Base-by-base conservation (phyloP, 2,329 filamentous ascomycete species). In the Calonectria pauciramosa region DNA sequence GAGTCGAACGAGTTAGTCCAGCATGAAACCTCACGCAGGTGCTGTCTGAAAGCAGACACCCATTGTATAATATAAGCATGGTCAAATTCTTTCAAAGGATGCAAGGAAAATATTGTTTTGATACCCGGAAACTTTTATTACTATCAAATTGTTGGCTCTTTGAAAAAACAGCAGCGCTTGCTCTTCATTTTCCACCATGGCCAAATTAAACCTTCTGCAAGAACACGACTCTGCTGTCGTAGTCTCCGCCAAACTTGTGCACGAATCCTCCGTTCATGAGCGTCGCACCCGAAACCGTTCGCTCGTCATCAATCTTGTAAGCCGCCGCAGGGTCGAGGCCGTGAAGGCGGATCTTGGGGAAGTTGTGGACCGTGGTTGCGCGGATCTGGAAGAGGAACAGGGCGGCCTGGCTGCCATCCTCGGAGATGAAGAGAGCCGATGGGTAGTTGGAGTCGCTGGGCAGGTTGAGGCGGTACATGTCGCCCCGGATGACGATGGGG, bases 241-340 rank as follows among this genome's bases (percentile, higher is more conserved):
- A 92, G 76, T 93, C 91, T 0, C 83, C 85, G 0, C 84, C 78
- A 76, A 91, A 89, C 6, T 82, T 77, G 81, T 88, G 86, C 82
- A 92, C 90, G 47, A 94, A 79, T 0, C 92, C 92, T 1, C 86
- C 86, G 75, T 92, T 93, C 90, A 93, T 93, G 79, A 93, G 85
- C 10, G 90, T 93, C 13, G 88, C 87, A 0, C 92, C 92, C 0
- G 89, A 90, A 74, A 89, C 90, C 9, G 87, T 88, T 32, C 82
- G 85, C 36, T 90, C 88, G 0, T 89, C 90, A 52, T 89, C 85
- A 23, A 91, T 83, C 20, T 83, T 88, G 77, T 93, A 94, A 65
- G 81, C 87, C 0, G 91, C 90, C 8, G 79, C 73, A 0, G 88
- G 78, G 72, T 93, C 91, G 69, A 94, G 79, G 0, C 92, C 92